These are phyloP conservation scores for Thermothielavioides terrestris DNA, from an alignment of 495 filamentous ascomycete genomes.

Conservation along the genomic window DNA sequence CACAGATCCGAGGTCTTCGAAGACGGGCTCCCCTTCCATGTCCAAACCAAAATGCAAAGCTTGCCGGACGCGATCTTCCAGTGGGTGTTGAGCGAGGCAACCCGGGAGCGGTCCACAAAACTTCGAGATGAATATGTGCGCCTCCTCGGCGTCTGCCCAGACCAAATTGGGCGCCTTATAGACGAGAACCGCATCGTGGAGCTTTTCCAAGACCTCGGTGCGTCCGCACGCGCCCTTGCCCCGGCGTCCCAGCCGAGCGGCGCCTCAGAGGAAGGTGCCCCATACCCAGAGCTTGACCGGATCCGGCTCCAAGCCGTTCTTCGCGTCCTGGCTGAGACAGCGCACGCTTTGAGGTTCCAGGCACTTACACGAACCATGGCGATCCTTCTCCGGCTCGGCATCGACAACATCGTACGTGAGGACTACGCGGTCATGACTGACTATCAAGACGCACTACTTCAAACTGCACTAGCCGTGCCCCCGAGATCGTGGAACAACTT, in stretches of 20 bases:
- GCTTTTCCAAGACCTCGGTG: slow-evolving; percentile 36
- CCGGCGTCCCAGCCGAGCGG: neutral
- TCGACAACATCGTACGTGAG: slow-evolving; percentile 38
- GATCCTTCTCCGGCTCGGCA: slow-evolving; percentile 45
- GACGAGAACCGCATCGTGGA: slow-evolving; percentile 27
- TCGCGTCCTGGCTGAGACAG: slow-evolving; percentile 23
- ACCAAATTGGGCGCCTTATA: slow-evolving; percentile 33
- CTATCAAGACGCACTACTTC: slow-evolving; percentile 15
- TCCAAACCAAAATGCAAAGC: slow-evolving; percentile 39
- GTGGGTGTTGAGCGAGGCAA: slow-evolving; percentile 69
- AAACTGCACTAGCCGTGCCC: slow-evolving; percentile 12
- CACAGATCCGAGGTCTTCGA: slow-evolving; percentile 55
- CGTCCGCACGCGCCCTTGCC: slow-evolving; percentile 23
- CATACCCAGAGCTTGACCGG: slow-evolving; percentile 29
- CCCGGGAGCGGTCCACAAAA: slow-evolving; percentile 49
- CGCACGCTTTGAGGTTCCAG: slow-evolving; percentile 14
- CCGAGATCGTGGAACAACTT: slow-evolving; percentile 17
- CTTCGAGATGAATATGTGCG: slow-evolving; percentile 58
- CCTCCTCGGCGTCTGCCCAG: slow-evolving; percentile 26
- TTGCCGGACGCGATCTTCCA: slow-evolving; percentile 62
- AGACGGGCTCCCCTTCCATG: slow-evolving; percentile 57
- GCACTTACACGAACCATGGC: slow-evolving; percentile 21
- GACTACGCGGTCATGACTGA: slow-evolving; percentile 24
- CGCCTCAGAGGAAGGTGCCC: slow-evolving; percentile 3
- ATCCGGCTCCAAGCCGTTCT: slow-evolving; percentile 27